phyloP scores from a whole-genome alignment of 176 grass and related monocot species.

The Carex littledalei region DNA sequence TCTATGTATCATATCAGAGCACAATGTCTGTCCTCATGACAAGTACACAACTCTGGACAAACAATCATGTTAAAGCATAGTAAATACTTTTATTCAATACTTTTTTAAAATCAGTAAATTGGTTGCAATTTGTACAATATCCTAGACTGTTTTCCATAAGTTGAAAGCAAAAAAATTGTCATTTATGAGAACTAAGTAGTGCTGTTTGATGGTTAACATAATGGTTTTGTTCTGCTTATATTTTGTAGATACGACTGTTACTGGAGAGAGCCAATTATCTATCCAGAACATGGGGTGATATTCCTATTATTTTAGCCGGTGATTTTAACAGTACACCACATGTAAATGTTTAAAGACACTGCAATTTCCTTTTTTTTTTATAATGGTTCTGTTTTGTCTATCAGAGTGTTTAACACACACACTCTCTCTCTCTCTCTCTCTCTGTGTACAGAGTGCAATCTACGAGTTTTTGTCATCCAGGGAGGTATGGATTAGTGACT shows the following conservation, averaged over 20 bases:
- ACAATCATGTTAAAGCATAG: background rate
- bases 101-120: background rate
- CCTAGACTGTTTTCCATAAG: background rate
- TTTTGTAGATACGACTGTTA: conserved; percentile 64
- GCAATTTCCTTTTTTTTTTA: background rate
- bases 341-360: conserved; percentile 40
- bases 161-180: background rate
- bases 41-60: background rate
- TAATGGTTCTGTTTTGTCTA: conserved; percentile 1
- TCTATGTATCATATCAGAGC: background rate
- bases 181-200: background rate
- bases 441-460: conserved; percentile 52
- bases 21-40: background rate
- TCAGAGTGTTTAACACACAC: conserved; percentile 28
- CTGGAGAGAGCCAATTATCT: conserved; percentile 51
- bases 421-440: conserved; percentile 10
- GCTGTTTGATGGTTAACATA: background rate
- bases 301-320: conserved; percentile 87
- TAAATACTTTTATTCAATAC: background rate
- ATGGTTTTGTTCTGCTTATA: background rate
- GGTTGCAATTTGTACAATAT: background rate
- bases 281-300: conserved; percentile 73
- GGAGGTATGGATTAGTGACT: conserved; percentile 46
- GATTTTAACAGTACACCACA: conserved; percentile 94
- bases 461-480: conserved; percentile 68